These are phyloP conservation scores for Alternaria panax DNA, from an alignment of 2,329 filamentous ascomycete species.

Conservation along the genomic window DNA sequence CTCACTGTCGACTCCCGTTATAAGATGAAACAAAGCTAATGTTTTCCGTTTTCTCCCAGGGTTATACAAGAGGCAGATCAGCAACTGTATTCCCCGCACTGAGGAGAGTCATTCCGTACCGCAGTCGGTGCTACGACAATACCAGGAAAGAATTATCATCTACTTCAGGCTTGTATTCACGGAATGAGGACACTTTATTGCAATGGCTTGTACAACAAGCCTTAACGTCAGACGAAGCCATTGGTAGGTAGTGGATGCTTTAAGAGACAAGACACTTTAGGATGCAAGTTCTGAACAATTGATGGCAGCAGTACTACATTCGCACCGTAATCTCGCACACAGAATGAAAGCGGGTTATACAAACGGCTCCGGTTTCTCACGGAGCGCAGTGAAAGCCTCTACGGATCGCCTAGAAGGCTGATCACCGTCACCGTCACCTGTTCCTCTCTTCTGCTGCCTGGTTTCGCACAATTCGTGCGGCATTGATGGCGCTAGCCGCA, in stretches of 20 bases:
- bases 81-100: not conserved
- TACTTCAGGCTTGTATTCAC: not conserved
- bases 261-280: not conserved
- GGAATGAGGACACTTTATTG: not conserved
- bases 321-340: not conserved
- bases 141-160: not conserved
- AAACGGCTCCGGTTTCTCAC: not conserved
- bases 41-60: not conserved
- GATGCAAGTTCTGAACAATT: not conserved
- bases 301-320: not conserved
- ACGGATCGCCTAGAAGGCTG: not conserved
- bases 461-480: not conserved
- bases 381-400: not conserved
- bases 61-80: not conserved
- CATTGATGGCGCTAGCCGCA: not conserved
- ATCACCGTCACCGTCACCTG: not conserved
- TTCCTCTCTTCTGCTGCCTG: not conserved
- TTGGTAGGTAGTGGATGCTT: not conserved
- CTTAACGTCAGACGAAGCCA: no score
- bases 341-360: not conserved
- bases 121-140: fast-evolving
- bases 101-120: not conserved
- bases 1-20: not conserved
- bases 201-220: not conserved
- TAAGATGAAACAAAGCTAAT: not conserved